These are phyloP conservation scores for Gossypium ekmanianum DNA, from an alignment of 345 rosid species.

Conservation along the genomic window DNA sequence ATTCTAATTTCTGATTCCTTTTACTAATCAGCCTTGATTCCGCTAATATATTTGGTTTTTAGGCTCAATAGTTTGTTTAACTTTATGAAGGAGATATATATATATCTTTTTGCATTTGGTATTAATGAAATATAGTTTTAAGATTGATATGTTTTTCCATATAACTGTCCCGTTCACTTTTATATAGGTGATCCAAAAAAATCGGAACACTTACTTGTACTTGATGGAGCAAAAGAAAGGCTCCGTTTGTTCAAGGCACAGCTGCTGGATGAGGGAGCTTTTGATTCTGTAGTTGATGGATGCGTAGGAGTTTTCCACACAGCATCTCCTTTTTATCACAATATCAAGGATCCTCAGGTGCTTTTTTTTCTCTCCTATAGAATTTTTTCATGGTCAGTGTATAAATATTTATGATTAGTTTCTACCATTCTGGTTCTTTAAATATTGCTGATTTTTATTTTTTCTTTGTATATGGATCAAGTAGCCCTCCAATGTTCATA, in stretches of 20 bases:
- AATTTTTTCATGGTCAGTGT: neutral
- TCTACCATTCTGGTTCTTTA: neutral
- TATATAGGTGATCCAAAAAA: constrained; percentile 29
- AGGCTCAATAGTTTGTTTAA: neutral
- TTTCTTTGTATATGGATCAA: neutral
- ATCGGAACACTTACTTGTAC: constrained; percentile 28
- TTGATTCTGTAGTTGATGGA: constrained; percentile 30
- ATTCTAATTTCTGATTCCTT: neutral
- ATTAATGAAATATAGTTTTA: neutral
- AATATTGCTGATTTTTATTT: neutral
- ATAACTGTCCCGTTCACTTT: neutral
- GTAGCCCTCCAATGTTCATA: neutral
- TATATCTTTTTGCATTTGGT: neutral
- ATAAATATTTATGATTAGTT: neutral
- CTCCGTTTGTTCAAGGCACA: constrained; percentile 32
- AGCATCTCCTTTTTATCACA: constrained; percentile 26
- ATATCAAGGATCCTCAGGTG: constrained; percentile 11
- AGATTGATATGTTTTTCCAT: neutral
- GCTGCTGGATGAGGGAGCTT: constrained; percentile 34
- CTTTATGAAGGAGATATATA: neutral
- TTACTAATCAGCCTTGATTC: neutral
- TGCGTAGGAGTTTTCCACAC: constrained; percentile 37
- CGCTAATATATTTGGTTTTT: neutral
- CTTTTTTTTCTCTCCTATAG: neutral
- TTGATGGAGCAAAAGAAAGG: constrained; percentile 41